These are phyloP conservation scores for Alisma plantagoaquatica DNA, from an alignment of 106 monocot species.

Conservation along the genomic window DNA sequence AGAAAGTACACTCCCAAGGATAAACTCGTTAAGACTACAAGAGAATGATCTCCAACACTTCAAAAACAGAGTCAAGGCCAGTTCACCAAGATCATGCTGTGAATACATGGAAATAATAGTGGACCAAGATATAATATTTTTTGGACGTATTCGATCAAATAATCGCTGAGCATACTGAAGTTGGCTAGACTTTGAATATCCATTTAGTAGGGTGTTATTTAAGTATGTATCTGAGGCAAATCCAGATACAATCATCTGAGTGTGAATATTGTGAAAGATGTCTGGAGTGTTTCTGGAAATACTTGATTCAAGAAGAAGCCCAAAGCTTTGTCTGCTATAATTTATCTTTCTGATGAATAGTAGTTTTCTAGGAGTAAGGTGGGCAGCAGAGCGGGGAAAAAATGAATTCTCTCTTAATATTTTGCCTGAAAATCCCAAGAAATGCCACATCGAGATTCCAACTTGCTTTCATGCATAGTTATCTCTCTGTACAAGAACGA, in stretches of 20 bases:
- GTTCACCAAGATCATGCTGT: constrained; percentile 14
- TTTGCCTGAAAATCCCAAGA: no score
- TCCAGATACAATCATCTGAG: constrained; percentile 25
- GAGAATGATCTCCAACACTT: constrained; percentile 12
- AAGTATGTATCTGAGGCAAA: constrained; percentile 23
- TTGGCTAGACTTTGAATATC: constrained; percentile 25
- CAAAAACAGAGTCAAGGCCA: constrained; percentile 29
- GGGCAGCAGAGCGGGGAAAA: no score
- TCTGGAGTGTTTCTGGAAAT: constrained; percentile 15
- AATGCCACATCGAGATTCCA: no score
- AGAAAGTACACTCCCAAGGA: constrained; percentile 44
- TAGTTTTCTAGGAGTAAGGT: no score
- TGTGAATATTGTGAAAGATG: constrained; percentile 25
- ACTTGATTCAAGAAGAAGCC: constrained; percentile 30
- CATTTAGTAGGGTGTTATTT: constrained; percentile 41
- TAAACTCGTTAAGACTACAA: constrained; percentile 40
- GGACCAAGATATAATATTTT: constrained; percentile 53
- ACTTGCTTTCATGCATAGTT: no score
- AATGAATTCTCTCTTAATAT: no score
- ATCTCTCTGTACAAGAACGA: no score
- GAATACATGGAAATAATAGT: constrained; percentile 38
- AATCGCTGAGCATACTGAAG: constrained; percentile 16
- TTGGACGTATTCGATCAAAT: constrained; percentile 54
- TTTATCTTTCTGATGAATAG: no score
- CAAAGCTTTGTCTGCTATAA: constrained; percentile 4